Evolutionary conservation across 2,329 filamentous ascomycete species (phyloP).

Genomic region (Penicillium sp.): DNA sequence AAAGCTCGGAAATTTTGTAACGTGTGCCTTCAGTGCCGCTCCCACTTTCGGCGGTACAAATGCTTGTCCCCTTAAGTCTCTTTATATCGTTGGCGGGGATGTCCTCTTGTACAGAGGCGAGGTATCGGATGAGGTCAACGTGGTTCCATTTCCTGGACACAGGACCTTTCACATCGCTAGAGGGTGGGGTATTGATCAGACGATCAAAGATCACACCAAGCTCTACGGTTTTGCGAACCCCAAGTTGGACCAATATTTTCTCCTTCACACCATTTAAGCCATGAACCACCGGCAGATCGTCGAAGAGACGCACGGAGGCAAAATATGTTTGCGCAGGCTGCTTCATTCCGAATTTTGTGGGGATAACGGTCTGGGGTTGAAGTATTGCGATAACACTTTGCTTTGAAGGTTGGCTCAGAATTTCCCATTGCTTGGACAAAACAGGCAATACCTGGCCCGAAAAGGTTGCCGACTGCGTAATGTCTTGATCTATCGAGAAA

Average conservation of each 20-base stretch:
- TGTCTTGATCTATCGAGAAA: conserved; percentile 61
- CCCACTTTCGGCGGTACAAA: conserved; percentile 73
- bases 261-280: conserved; percentile 80
- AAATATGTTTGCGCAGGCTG: conserved; percentile 87
- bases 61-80: conserved; percentile 71
- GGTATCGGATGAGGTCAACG: conserved; percentile 89
- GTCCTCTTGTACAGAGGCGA: conserved; percentile 83
- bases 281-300: conserved; percentile 81
- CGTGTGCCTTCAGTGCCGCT: conserved; percentile 55
- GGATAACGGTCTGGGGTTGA: conserved; percentile 70
- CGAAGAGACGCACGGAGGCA: conserved; percentile 87
- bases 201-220: conserved; percentile 89
- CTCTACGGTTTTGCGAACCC: conserved; percentile 93
- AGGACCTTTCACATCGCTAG: conserved; percentile 47
- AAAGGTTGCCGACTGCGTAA: conserved; percentile 71
- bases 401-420: conserved; percentile 65
- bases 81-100: conserved; percentile 80
- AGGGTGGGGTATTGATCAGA: conserved; percentile 62
- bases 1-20: conserved; percentile 75
- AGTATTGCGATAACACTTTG: conserved; percentile 64
- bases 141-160: conserved; percentile 73
- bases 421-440: conserved; percentile 87
- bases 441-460: conserved; percentile 73
- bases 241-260: conserved; percentile 77
- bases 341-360: conserved; percentile 87